Conservation (phyloP, 768 basidiomycete genomes). For the Cubamyces sp. region DNA sequence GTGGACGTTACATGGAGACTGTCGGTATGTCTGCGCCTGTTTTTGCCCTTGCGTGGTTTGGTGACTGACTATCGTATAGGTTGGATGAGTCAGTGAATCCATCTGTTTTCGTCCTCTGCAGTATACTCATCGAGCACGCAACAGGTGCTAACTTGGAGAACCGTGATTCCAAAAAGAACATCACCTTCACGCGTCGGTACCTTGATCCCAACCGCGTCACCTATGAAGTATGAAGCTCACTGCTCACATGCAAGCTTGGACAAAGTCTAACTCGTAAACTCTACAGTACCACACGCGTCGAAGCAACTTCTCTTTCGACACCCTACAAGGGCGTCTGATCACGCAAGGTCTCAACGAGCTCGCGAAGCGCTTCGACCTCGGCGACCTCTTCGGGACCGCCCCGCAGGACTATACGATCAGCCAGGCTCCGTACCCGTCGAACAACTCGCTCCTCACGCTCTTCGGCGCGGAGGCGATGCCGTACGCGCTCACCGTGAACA, state of each 20-base stretch:
- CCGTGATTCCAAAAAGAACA: conserved; percentile 46
- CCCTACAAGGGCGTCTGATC: conserved; percentile 53
- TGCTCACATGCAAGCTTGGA: background rate
- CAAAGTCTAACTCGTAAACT: background rate
- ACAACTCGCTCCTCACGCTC: conserved; percentile 60
- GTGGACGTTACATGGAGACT: conserved; percentile 93
- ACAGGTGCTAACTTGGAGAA: conserved; percentile 54
- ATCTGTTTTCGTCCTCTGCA: background rate
- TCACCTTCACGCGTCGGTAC: conserved; percentile 73
- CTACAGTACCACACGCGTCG: conserved; percentile 65
- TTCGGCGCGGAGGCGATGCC: conserved; percentile 61
- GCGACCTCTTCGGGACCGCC: conserved; percentile 66
- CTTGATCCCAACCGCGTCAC: conserved; percentile 80
- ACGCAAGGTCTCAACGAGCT: conserved; percentile 58
- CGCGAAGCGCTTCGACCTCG: conserved; percentile 62
- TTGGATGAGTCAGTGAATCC: conserved; percentile 60
- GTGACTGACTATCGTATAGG: conserved; percentile 32
- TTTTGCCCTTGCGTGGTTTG: background rate
- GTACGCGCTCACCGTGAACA: conserved; percentile 61
- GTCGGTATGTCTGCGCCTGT: conserved; percentile 53
- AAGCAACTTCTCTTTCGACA: conserved; percentile 64
- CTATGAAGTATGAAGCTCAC: conserved; percentile 52
- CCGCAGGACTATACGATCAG: conserved; percentile 76
- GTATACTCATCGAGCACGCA: background rate
- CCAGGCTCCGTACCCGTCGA: conserved; percentile 69